These are phyloP conservation scores for Trametes hirsuta DNA, from an alignment of 1,284 basidiomycete species.

Conservation along the genomic window DNA sequence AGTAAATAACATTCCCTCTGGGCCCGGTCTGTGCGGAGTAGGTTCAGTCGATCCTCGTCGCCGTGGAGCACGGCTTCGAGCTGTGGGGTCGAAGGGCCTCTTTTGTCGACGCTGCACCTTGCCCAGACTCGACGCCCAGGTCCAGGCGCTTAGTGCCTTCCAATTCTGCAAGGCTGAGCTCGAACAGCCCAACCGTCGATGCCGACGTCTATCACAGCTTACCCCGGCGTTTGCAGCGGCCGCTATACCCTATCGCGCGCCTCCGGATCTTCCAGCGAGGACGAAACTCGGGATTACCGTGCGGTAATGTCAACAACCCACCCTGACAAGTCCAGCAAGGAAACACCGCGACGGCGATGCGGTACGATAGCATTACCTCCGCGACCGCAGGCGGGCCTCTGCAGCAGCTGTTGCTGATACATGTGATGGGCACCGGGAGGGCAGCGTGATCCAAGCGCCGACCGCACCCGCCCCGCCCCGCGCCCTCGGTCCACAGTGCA, in stretches of 20 bases:
- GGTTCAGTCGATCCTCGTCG: neutral
- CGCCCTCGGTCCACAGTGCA: too few relatives aligned
- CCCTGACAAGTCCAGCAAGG: constrained; percentile 10
- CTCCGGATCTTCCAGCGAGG: too few relatives aligned
- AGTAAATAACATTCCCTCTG: neutral
- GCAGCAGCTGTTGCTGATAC: neutral
- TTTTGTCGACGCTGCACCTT: neutral
- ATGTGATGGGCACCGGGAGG: neutral
- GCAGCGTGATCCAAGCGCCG: neutral
- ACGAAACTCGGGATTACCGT: too few relatives aligned
- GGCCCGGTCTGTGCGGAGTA: constrained; percentile 8
- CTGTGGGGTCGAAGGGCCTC: neutral
- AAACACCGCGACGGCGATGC: constrained; percentile 8
- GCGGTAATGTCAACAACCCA: too few relatives aligned
- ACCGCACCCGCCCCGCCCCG: neutral
- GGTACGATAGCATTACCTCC: constrained; percentile 11
- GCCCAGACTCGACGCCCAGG: neutral
- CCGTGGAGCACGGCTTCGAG: neutral
- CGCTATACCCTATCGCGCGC: too few relatives aligned
- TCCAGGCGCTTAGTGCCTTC: constrained; percentile 1
- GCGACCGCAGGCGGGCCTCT: neutral
- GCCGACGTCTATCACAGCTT: too few relatives aligned
- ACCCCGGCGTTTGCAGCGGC: too few relatives aligned
- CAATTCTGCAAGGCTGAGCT: neutral
- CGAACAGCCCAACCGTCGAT: neutral